These are phyloP conservation scores for Pseudonitzschia pungens DNA, from an alignment of 108 stramenopile genomes.

Conservation along the genomic window DNA sequence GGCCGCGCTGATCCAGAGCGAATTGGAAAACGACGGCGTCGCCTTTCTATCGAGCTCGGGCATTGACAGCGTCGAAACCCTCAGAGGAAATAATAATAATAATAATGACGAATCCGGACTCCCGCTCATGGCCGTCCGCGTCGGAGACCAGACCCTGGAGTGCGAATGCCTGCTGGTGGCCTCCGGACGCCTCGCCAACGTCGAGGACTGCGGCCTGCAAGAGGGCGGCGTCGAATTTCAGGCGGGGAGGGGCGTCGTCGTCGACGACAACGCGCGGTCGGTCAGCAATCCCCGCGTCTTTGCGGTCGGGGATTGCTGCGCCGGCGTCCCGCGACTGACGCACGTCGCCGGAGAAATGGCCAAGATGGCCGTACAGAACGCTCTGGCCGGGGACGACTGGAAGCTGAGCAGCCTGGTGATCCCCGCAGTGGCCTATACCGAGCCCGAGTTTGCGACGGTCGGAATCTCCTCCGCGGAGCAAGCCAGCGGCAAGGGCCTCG, in stretches of 20 bases:
- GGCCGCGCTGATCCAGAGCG: constrained; percentile 50
- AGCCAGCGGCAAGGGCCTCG: constrained; percentile 55
- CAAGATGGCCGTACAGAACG: constrained; percentile 91
- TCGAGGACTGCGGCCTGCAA: constrained; percentile 89
- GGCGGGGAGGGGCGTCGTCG: constrained; percentile 70
- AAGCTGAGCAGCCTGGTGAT: constrained; percentile 84
- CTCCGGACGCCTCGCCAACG: constrained; percentile 89
- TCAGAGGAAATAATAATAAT: constrained; percentile 20
- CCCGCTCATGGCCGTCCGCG: constrained; percentile 65
- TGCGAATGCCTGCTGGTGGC: constrained; percentile 90
- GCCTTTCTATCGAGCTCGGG: constrained; percentile 53
- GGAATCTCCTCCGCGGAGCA: constrained; percentile 62
- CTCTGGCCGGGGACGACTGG: constrained; percentile 85
- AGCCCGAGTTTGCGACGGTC: constrained; percentile 94
- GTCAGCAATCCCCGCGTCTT: constrained; percentile 86
- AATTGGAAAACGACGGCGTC: constrained; percentile 76
- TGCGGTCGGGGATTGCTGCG: constrained; percentile 93
- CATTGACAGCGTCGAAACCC: constrained; percentile 53
- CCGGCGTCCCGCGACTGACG: constrained; percentile 80
- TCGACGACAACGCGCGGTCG: constrained; percentile 83
- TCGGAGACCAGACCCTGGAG: constrained; percentile 44
- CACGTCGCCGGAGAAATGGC: constrained; percentile 94
- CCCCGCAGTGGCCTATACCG: constrained; percentile 93
- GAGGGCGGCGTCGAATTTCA: constrained; percentile 78
- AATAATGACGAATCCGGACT: constrained; percentile 24